Evolutionary conservation across 2,329 filamentous ascomycete genomes (phyloP), one percentile per base, ranked within the genome.

Genomic region (Phialophora chinensis): DNA sequence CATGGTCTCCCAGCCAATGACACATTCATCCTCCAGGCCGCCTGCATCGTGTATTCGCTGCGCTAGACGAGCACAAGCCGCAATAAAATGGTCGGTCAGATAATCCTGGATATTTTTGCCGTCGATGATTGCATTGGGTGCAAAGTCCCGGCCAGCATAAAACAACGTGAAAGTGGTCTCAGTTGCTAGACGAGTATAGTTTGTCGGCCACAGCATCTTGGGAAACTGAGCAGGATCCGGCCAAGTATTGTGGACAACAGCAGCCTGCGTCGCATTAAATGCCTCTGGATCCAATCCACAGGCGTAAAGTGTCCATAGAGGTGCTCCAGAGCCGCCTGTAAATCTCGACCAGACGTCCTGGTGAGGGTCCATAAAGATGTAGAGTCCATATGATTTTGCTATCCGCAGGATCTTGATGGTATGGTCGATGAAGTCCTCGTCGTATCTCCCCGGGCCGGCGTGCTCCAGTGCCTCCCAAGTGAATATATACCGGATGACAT

Each of bases 171-270:
- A 98, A 72, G 98, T 92, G 54, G 92, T 93, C 71, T 93, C 92
- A 58, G 90, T 91, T 2, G 90, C 93, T 58, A 98, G 83, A 27
- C 95, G 87, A 68, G 88, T 91, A 78, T 99, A 99, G 77, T 99
- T 99, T 60, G 96, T 98, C 17, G 94, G 93, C 95, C 95, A 99
- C 65, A 98, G 94, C 96, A 99, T 99, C 81, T 97, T 98, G 27
- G 95, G 95, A 72, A 94, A 99, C 0, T 89, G 85, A 29, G 89
- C 89, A 8, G 93, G 92, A 23, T 96, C 86, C 10, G 91, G 88
- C 75, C 92, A 97, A 1, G 91, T 96, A 75, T 98, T 99, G 61
- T 99, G 95, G 6, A 99, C 94, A 66, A 98, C 86, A 44, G 95
- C 92, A 3, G 94, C 94, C 79, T 97, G 91, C 14, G 93, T 99